Base-by-base conservation (phyloP, 2,329 filamentous ascomycete genomes). In the Phaeosphaeria sp. region DNA sequence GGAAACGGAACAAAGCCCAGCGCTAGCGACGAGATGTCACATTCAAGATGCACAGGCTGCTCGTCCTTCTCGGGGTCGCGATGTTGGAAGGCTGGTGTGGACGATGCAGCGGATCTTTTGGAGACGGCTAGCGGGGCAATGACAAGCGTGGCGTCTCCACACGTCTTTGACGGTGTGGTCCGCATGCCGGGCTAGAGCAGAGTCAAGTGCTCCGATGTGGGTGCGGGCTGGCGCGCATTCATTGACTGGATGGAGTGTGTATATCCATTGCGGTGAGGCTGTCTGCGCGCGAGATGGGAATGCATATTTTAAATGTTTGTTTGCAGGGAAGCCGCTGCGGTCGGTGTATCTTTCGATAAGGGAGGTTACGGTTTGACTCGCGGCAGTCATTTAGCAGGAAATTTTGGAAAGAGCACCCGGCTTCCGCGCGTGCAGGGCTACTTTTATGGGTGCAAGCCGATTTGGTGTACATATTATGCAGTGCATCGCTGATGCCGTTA, bases 1-100 rank as follows among this genome's bases (percentile, higher is more conserved):
- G 68, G 67, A 25, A 62, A 67, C 4, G 67, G 67, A 47, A 68
- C 60, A 46, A 64, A 67, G 10, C 39, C 56, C 33, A 71, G 56
- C 33, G 66, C 64, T 66, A 71, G 49, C 22, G 66, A 69, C 46
- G 68, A 71, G 43, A 71, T 65, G 46, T 70, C 66, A 52, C 60
- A 52, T 22, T 46, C 44, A 4, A 17, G 10, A 23, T 23, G 21
- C 15, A 17, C 22, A 25, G 42, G 17, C n/a, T 51, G 20, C 27
- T 21, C 33, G 18, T 50, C 48, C 21, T 50, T 39, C 36, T 43
- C 49, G n/a, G 39, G 49, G 39, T 44, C 39, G 21, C 15, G 1
- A n/a, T n/a, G 44, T n/a, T 23, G 21, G 9, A 25, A 46, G 20
- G 21, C 13, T 46, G 9, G 21, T 23, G 21, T 46, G 6, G 30